Percentiles rank a stretch among this genome's conserved stretches.
Conservation (phyloP, 2,329 filamentous ascomycete genomes). For the Arthrocladium fulminans region DNA sequence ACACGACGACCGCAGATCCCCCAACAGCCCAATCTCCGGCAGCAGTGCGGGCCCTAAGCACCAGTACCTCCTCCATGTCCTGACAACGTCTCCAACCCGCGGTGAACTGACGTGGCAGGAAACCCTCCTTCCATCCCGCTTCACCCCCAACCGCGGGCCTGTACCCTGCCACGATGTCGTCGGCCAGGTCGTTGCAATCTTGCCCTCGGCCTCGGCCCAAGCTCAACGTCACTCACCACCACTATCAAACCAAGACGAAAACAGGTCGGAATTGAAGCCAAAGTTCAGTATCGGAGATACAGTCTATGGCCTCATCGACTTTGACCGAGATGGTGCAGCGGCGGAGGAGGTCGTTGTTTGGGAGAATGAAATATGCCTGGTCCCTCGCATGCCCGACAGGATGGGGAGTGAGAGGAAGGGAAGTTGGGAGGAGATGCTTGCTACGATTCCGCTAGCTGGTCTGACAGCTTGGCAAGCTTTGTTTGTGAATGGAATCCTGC, state of each 20-base stretch:
- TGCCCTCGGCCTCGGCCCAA: slow-evolving; percentile 11
- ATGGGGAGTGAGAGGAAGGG: slow-evolving; percentile 30
- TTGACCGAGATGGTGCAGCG: slow-evolving; percentile 33
- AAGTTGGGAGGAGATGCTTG: slow-evolving; percentile 21
- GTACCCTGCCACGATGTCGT: slow-evolving; percentile 36
- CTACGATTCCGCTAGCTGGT: slow-evolving; percentile 31
- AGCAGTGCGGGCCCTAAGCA: not conserved
- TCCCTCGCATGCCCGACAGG: slow-evolving; percentile 16
- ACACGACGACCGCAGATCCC: slow-evolving; percentile 18
- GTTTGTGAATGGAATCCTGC: slow-evolving; percentile 29
- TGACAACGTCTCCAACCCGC: slow-evolving; percentile 31
- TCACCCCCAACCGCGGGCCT: slow-evolving; percentile 26
- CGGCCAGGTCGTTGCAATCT: slow-evolving; percentile 28
- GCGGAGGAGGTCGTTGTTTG: slow-evolving; percentile 33
- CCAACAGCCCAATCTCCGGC: not conserved
- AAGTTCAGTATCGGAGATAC: slow-evolving; percentile 34
- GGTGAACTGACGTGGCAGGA: slow-evolving; percentile 29
- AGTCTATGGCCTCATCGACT: slow-evolving; percentile 33
- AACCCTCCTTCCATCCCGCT: slow-evolving; percentile 20
- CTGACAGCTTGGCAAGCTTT: slow-evolving; percentile 37
- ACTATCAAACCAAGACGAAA: not conserved
- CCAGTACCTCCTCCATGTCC: slow-evolving; percentile 33
- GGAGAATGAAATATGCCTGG: slow-evolving; percentile 28
- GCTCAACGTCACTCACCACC: not conserved
- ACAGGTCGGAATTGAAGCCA: slow-evolving; percentile 17